These are phyloP conservation scores for Cladosporium velox DNA, from an alignment of 2,329 filamentous ascomycete genomes.

Conservation along the genomic window DNA sequence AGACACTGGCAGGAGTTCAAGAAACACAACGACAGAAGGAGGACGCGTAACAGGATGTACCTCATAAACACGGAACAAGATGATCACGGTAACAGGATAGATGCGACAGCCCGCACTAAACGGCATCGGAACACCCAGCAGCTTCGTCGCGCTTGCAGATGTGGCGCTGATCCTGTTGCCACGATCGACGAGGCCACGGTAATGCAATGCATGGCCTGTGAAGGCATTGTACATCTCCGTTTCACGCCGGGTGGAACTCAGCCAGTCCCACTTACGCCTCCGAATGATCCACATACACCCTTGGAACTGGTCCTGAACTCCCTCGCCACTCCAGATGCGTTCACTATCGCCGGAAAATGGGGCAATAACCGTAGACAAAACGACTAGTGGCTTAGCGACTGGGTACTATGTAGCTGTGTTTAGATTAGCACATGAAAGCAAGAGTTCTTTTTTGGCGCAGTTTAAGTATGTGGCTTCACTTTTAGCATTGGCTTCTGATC, in stretches of 20 bases:
- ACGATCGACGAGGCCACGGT: not conserved
- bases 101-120: not conserved
- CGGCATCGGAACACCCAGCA: not conserved
- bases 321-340: not conserved
- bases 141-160: conserved; percentile 1
- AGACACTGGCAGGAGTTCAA: not conserved
- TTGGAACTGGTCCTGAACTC: not conserved
- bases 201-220: conserved; percentile 4
- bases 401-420: not conserved
- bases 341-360: not conserved
- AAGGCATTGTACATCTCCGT: not conserved
- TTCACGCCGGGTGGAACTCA: not conserved
- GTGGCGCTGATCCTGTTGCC: not conserved
- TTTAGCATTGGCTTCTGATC: not conserved
- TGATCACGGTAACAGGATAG: not conserved
- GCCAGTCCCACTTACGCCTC: not conserved
- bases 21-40: not conserved
- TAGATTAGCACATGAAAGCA: not conserved
- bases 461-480: not conserved
- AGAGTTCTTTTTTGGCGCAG: too few relatives aligned
- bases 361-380: not conserved
- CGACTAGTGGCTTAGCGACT: not conserved
- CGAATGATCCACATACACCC: not conserved
- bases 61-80: not conserved
- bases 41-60: not conserved